These are phyloP conservation scores for Anisodus acutangulus DNA, from an alignment of 257 asterid species.

Conservation along the genomic window DNA sequence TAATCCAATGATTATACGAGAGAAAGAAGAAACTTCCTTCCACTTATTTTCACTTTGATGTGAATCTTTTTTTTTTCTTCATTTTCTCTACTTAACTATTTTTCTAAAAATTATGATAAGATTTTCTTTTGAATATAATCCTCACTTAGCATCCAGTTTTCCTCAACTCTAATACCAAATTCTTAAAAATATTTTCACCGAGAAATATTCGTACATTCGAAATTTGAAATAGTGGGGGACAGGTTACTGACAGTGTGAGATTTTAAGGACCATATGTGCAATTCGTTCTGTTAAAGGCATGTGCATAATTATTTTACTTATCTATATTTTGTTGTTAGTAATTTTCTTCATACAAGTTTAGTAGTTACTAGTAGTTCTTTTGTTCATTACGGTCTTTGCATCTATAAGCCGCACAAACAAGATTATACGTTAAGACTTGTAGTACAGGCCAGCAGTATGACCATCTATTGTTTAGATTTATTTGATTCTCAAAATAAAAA, in stretches of 20 bases:
- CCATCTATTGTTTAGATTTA: not conserved
- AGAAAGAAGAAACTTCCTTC: not conserved
- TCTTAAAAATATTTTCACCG: not conserved
- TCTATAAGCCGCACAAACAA: not conserved
- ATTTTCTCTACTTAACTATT: not conserved
- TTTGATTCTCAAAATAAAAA: not conserved
- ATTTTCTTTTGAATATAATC: not conserved
- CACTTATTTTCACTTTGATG: not conserved
- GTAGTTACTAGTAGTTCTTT: not conserved
- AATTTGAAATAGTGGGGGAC: not conserved
- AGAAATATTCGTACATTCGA: not conserved
- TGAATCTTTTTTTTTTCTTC: not conserved
- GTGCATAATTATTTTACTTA: not conserved
- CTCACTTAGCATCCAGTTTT: not conserved
- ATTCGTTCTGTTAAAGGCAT: not conserved
- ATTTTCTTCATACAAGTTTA: no score
- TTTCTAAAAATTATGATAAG: not conserved
- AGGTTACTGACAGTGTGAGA: not conserved
- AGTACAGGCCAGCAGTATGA: not conserved
- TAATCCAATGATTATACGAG: not conserved
- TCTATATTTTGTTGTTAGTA: not conserved
- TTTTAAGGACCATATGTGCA: not conserved
- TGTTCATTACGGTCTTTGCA: not conserved
- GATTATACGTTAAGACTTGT: not conserved
- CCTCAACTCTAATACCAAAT: not conserved